These are phyloP conservation scores for Plasmodium cynomolgi DNA, from an alignment of 169 alveolate genomes.

Conservation along the genomic window DNA sequence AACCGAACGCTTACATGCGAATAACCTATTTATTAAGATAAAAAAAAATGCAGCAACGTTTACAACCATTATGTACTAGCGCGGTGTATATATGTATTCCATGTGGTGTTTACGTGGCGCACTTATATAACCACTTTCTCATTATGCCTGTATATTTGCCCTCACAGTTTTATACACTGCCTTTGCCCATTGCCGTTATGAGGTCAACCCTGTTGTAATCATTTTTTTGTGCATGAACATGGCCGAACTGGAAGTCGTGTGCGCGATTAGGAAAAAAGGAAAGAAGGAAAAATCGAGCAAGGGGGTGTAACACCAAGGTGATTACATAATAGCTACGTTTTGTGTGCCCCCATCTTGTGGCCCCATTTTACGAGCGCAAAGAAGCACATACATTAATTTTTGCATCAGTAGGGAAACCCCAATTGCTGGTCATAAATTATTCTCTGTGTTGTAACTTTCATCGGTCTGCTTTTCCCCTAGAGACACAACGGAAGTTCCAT, in stretches of 20 bases:
- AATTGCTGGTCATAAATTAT: not conserved
- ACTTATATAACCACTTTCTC: not conserved
- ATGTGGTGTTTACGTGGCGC: not conserved
- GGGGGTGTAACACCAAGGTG: not conserved
- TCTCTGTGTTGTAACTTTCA: not conserved
- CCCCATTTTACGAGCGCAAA: not conserved
- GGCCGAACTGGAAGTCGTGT: not conserved
- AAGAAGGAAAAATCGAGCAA: not conserved
- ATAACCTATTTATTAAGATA: not conserved
- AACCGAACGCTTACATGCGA: not conserved
- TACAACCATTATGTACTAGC: not conserved
- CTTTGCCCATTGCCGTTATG: not conserved
- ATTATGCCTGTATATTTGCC: not conserved
- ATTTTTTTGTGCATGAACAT: not conserved
- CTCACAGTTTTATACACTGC: not conserved
- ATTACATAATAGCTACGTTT: not conserved
- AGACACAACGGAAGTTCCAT: not conserved
- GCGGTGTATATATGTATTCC: not conserved
- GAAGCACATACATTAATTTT: not conserved
- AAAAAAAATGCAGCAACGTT: not conserved
- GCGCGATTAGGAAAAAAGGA: not conserved
- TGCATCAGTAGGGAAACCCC: not conserved
- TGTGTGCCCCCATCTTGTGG: not conserved
- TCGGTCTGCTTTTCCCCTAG: not conserved
- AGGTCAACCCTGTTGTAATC: not conserved